These are phyloP conservation scores for Cercospora sojina DNA, from an alignment of 2,329 filamentous ascomycete species.

Conservation along the genomic window DNA sequence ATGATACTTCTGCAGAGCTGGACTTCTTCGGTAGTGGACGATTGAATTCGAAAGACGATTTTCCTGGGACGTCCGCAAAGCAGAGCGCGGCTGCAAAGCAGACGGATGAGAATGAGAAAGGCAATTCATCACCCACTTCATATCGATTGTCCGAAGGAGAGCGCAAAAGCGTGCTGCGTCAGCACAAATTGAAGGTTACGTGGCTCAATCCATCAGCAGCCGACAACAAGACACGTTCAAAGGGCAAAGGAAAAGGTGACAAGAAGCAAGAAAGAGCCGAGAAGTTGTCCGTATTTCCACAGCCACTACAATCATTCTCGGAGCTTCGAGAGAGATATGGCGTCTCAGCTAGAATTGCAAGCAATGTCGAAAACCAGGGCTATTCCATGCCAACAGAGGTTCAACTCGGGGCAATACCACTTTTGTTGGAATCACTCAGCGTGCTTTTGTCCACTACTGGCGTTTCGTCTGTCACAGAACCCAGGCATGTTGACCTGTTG, in stretches of 20 bases:
- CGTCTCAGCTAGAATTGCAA: conserved; percentile 70
- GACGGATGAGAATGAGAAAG: not conserved
- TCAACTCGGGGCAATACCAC: conserved; percentile 79
- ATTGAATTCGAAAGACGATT: not conserved
- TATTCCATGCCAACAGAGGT: conserved; percentile 91
- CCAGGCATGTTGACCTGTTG: conserved; percentile 65
- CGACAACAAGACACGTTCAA: conserved; percentile 49
- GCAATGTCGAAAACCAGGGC: conserved; percentile 80
- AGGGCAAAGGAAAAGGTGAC: conserved; percentile 46
- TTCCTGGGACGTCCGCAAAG: not conserved
- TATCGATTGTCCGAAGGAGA: conserved; percentile 17
- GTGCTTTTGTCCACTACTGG: conserved; percentile 45
- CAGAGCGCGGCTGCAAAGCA: not conserved
- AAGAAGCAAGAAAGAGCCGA: conserved; percentile 36
- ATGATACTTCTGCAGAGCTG: conserved; percentile 38
- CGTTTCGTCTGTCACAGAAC: conserved; percentile 29
- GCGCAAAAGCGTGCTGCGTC: conserved; percentile 35
- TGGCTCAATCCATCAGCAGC: conserved; percentile 33
- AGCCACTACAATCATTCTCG: conserved; percentile 74
- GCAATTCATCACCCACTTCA: not conserved
- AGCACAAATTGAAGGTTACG: conserved; percentile 39
- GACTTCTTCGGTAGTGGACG: conserved; percentile 44
- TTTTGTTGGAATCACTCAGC: conserved; percentile 63
- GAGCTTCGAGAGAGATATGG: conserved; percentile 69
- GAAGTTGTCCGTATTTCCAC: conserved; percentile 67